Conservation (phyloP, 2,329 filamentous ascomycete species). For the Alternaria burnsii region DNA sequence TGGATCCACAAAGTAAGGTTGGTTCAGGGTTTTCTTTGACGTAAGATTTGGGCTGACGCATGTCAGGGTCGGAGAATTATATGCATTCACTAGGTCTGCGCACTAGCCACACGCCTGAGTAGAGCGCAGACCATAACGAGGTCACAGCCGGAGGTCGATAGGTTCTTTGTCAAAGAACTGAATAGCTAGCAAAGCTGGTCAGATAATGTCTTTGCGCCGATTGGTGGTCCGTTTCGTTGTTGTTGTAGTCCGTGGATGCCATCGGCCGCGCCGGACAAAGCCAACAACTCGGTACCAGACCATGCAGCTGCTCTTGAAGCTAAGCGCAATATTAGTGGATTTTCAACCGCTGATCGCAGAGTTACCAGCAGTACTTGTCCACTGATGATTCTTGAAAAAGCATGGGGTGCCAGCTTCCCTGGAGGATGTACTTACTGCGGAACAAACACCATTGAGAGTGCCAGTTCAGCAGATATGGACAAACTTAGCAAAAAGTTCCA, state of each 20-base stretch:
- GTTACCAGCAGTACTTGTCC: neutral
- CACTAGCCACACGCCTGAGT: neutral
- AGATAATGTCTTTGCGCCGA: conserved; percentile 4
- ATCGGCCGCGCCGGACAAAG: conserved; percentile 46
- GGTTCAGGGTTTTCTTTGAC: conserved; percentile 2
- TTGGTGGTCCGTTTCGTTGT: conserved; percentile 23
- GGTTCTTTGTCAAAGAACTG: conserved; percentile 3
- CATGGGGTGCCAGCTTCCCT: neutral
- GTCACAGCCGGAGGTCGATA: neutral
- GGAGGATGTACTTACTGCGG: neutral
- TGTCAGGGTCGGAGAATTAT: neutral
- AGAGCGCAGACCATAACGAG: conserved; percentile 1
- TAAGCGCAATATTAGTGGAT: conserved; percentile 2
- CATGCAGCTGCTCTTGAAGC: conserved; percentile 8
- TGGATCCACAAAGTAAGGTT: neutral
- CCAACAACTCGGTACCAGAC: conserved; percentile 43
- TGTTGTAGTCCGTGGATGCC: conserved; percentile 27
- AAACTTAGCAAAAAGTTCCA: conserved; percentile 1
- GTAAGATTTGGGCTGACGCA: conserved; percentile 1
- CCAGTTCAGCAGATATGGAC: conserved; percentile 5
- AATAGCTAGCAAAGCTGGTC: neutral
- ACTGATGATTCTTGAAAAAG: neutral
- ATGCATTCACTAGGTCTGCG: neutral
- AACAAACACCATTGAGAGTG: neutral
- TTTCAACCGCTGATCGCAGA: neutral